A percentile compares a stretch with the other conserved stretches of the same genome.
Evolutionary conservation across 441 rosid species (phyloP).

Genomic region (Arabidopsis lyrata): DNA sequence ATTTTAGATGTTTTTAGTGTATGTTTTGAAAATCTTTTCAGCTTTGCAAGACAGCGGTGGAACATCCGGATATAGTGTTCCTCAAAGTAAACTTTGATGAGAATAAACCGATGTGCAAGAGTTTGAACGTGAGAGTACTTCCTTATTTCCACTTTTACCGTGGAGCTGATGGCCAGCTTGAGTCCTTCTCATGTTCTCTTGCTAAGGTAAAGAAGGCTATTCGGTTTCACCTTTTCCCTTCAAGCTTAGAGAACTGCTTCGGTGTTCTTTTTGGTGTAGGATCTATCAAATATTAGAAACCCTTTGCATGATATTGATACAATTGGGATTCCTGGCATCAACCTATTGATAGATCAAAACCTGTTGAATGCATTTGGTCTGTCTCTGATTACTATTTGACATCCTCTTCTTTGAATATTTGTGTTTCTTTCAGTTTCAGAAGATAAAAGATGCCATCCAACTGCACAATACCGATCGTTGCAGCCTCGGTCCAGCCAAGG

Average conservation of each 20-base stretch:
- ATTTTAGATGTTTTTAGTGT: neutral
- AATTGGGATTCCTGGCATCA: neutral
- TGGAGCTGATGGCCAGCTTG: constrained; percentile 89
- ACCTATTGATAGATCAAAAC: neutral
- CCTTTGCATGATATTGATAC: neutral
- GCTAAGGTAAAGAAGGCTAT: constrained; percentile 66
- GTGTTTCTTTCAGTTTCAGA: constrained; percentile 76
- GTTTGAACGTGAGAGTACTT: constrained; percentile 91
- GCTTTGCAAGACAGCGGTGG: constrained; percentile 91
- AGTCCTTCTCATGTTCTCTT: constrained; percentile 95
- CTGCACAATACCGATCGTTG: constrained; percentile 64
- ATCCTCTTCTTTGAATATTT: neutral
- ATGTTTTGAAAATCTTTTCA: constrained; percentile 39
- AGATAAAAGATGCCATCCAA: constrained; percentile 81
- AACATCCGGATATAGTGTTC: constrained; percentile 78
- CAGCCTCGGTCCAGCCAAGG: constrained; percentile 64
- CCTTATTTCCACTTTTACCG: constrained; percentile 96
- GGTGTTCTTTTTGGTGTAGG: neutral
- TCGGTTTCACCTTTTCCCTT: neutral
- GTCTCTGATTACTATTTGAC: constrained; percentile 26
- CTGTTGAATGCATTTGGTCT: constrained; percentile 7
- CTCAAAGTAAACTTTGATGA: constrained; percentile 95
- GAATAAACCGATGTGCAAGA: constrained; percentile 96
- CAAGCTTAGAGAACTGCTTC: neutral
- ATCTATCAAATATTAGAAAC: neutral